Base-by-base conservation (phyloP, 106 monocot species). In the Dendrobium huoshanense region DNA sequence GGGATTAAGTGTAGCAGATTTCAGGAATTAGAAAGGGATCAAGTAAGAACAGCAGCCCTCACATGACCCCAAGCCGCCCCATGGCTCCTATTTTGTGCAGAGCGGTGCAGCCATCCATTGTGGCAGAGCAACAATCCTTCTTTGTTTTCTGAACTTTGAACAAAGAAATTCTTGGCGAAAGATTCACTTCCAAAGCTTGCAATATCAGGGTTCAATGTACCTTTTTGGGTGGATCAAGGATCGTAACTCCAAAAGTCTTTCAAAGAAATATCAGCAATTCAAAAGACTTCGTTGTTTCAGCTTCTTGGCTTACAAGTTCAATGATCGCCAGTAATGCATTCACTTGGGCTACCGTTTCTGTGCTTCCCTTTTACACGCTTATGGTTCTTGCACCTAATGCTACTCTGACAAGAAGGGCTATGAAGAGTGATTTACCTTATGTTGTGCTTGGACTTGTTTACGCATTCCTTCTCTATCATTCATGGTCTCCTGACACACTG, bases 351-450 rank as follows among this genome's bases (percentile, higher is more conserved):
- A 98, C 98, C 11, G 58, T 95, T 85, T 90, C 94, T 41, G 98
- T 98, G 41, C 92, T 98, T 82, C 98, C 98, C 18, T 98, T 98
- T 83, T 98, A 98, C 72, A 85, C 91, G 42, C 83, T 98, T 49
- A 98, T 98, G 98, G 89, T 98, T 89, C 44, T 93, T 56, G 92
- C 92, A 31, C 97, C 92, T 58, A 91, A 92, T 75, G 67, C 98
- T 55, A 33, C 88, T 77, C 43, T 98, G 70, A 99, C 98, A 19
- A 95, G 81, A 78, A 89, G 78, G 77, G 77, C 77, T 27, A 92
- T 93, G 88, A 91, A 95, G 56, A 99, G 87, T 79, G 87, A 75
- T 56, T 40, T 87, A 64, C 95, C 95, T 22, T 99, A 89, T 81
- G 88, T 90, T 59, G 68, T 85, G 17, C 89, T 99, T 41, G 92